Percentiles rank a stretch among this genome's conserved stretches.
Evolutionary conservation across 2,329 filamentous ascomycete genomes (phyloP).

Genomic region (Chalaropsis ovoidea): DNA sequence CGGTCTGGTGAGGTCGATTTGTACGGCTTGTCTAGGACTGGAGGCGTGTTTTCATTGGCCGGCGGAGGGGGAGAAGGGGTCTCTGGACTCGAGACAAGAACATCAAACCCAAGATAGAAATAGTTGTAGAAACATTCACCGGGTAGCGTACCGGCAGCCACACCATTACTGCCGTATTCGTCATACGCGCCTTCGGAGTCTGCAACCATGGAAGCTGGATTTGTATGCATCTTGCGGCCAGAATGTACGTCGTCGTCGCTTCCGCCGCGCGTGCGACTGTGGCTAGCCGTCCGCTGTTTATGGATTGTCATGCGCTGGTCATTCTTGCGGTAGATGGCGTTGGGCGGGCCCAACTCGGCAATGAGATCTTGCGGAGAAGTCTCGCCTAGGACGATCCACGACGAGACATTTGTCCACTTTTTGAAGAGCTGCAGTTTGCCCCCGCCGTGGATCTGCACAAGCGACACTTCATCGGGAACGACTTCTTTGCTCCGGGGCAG

Average conservation of each 20-base stretch:
- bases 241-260: constrained; percentile 31
- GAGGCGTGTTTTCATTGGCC: constrained; percentile 29
- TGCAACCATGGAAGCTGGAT: constrained; percentile 39
- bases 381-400: constrained; percentile 67
- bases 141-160: constrained; percentile 44
- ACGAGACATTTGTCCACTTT: constrained; percentile 54
- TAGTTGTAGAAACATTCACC: constrained; percentile 94
- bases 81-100: constrained; percentile 72
- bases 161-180: constrained; percentile 49
- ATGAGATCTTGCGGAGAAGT: constrained; percentile 89
- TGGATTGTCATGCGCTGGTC: constrained; percentile 85
- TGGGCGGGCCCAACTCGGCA: constrained; percentile 81
- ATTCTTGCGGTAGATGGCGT: constrained; percentile 86
- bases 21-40: constrained; percentile 26
- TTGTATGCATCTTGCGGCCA: background rate
- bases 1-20: constrained; percentile 46
- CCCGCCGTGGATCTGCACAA: constrained; percentile 65
- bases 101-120: constrained; percentile 88
- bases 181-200: constrained; percentile 57
- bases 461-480: constrained; percentile 79
- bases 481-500: constrained; percentile 63
- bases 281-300: constrained; percentile 47
- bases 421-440: constrained; percentile 70
- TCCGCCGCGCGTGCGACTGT: constrained; percentile 36
- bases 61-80: constrained; percentile 55